Base-by-base conservation (phyloP, 768 basidiomycete species). In the Auriscalpium orientale region DNA sequence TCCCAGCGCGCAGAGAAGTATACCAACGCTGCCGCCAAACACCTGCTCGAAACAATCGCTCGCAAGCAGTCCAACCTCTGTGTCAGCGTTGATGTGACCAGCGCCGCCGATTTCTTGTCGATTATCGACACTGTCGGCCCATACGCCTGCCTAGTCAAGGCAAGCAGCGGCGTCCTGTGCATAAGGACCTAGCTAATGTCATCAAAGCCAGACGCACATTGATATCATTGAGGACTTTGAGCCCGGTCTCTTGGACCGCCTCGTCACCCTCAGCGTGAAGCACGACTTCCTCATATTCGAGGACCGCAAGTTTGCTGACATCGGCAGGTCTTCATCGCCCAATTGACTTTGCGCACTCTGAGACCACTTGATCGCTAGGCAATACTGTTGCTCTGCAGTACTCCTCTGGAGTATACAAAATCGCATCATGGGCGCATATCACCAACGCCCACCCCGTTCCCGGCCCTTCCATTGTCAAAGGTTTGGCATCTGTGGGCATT, bases 281-380 rank as follows among this genome's bases (percentile, higher is more conserved):
- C 84, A 97, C 60, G 91, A 97, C 65, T 99, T 98, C 73, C 70
- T 95, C 52, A 94, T 98, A 64, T 99, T 98, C 64, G 97, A 98
- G 74, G 97, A 99, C 74, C 79, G 97, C 61, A 99, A 99, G 71
- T 99, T 99, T 65, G 95, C 97, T 4, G 97, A 99, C 70, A 98
- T 99, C 52, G 95, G 95, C 94, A 59, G 64, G 80, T 63, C 36
- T 13, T 9, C 9, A 13, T 51, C 33, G 33, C 18, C 44, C 10
- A 51, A 36, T 22, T 35, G 47, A 16, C 49, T 55, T 8, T 44
- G 37, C 46, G 50, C 57, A 8, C 20, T 8, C 13, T 38, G 51
- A 9, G 8, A 16, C 5, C 15, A 22, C n/a, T 20, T 7, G 28
- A 10, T 8, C 18, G 11, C 20, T 63, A 99, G 97, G 97, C 46